These are phyloP conservation scores for Russula compacta DNA, from an alignment of 768 basidiomycete species.

Conservation along the genomic window DNA sequence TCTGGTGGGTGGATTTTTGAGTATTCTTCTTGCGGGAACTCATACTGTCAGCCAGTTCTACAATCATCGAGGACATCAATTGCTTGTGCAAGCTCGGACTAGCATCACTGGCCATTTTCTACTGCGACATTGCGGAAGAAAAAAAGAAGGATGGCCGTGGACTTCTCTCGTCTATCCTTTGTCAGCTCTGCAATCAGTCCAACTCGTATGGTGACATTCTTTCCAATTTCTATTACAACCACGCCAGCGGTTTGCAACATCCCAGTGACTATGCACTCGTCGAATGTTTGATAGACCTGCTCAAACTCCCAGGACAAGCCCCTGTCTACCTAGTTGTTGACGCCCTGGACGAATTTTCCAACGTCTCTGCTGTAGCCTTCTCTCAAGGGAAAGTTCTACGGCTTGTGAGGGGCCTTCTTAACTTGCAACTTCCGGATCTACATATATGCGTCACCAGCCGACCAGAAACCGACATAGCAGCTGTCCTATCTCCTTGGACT, in stretches of 20 bases:
- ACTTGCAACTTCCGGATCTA: neutral
- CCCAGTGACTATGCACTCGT: neutral
- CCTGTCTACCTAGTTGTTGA: neutral
- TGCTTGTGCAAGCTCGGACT: neutral
- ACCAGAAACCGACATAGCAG: neutral
- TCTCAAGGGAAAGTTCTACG: neutral
- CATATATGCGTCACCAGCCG: neutral
- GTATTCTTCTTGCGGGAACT: neutral
- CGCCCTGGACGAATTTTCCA: neutral
- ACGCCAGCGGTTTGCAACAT: neutral
- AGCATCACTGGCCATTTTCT: neutral
- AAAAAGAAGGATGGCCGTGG: neutral
- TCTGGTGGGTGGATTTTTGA: neutral
- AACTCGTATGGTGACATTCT: neutral
- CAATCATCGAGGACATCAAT: neutral
- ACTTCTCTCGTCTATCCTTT: neutral
- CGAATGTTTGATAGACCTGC: neutral
- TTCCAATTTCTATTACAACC: neutral
- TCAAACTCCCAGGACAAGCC: neutral
- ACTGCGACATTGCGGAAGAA: neutral
- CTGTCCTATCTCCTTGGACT: neutral
- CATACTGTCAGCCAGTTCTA: neutral
- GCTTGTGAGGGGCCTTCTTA: neutral
- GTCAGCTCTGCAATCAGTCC: neutral
- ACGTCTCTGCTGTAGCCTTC: rapidly evolving